A percentile compares a stretch with the other conserved stretches of the same genome.
phyloP scores from a whole-genome alignment of 2,329 filamentous ascomycete genomes.

The Alternaria ventricosa region DNA sequence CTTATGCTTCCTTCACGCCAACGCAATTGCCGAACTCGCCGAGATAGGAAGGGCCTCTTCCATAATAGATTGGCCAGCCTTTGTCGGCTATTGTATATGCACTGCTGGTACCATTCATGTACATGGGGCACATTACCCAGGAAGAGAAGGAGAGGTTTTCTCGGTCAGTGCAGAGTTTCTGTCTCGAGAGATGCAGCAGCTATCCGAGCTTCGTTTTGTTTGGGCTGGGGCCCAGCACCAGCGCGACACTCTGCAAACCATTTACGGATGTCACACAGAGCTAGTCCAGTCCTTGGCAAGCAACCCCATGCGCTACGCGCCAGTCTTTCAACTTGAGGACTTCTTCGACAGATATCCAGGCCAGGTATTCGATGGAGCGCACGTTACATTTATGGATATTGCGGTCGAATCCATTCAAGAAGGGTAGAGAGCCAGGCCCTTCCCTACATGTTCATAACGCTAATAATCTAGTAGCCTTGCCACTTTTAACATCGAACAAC shows the following conservation, averaged over 20 bases:
- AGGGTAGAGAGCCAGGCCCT: constrained; percentile 48
- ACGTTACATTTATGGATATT: constrained; percentile 74
- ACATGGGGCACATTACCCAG: constrained; percentile 80
- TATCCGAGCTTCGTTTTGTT: constrained; percentile 74
- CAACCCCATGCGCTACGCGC: constrained; percentile 74
- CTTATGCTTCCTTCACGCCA: constrained; percentile 84
- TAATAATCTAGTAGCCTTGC: constrained; percentile 34
- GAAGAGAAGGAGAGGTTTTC: constrained; percentile 67
- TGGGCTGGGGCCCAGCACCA: constrained; percentile 85
- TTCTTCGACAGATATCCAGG: constrained; percentile 85
- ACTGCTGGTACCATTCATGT: constrained; percentile 89
- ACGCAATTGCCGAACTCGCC: constrained; percentile 83
- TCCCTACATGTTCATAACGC: background rate
- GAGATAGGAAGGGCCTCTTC: constrained; percentile 77
- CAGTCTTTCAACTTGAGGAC: constrained; percentile 83
- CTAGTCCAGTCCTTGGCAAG: constrained; percentile 75
- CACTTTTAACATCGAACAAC: constrained; percentile 46
- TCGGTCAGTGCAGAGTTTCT: constrained; percentile 73
- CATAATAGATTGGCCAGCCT: constrained; percentile 82
- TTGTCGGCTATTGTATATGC: constrained; percentile 85
- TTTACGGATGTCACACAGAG: constrained; percentile 80
- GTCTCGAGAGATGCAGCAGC: constrained; percentile 78
- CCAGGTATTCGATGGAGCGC: constrained; percentile 74
- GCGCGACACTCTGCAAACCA: constrained; percentile 75
- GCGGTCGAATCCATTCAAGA: constrained; percentile 67